These are phyloP conservation scores for Monilinia laxa DNA, from an alignment of 2,329 filamentous ascomycete genomes.

Conservation along the genomic window DNA sequence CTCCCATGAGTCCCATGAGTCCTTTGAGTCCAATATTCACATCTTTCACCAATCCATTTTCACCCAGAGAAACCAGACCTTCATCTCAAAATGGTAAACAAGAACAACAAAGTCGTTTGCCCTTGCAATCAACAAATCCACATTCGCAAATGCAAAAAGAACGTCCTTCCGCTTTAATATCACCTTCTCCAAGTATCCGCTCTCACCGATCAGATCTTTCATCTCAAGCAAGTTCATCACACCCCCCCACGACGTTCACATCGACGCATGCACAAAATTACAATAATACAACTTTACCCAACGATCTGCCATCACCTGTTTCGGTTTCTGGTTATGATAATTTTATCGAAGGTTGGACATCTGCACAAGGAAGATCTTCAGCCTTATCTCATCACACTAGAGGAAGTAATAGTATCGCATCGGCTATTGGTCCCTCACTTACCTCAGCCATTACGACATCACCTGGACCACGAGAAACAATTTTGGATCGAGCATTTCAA, in stretches of 20 bases:
- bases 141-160: slow-evolving; percentile 42
- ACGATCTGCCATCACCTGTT: slow-evolving; percentile 55
- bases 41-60: slow-evolving; percentile 40
- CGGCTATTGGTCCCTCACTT: slow-evolving; percentile 45
- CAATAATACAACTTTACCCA: slow-evolving; percentile 49
- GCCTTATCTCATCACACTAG: slow-evolving; percentile 55
- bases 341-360: slow-evolving; percentile 61
- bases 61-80: slow-evolving; percentile 28
- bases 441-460: slow-evolving; percentile 38
- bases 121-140: slow-evolving; percentile 50
- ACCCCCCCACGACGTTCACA: slow-evolving; percentile 50
- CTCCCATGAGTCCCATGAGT: slow-evolving; percentile 27
- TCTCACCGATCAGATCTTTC: slow-evolving; percentile 61
- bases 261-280: slow-evolving; percentile 49
- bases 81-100: slow-evolving; percentile 28
- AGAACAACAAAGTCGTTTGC: slow-evolving; percentile 50
- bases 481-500: slow-evolving; percentile 66
- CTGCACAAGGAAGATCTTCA: slow-evolving; percentile 58
- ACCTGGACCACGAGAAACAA: slow-evolving; percentile 60
- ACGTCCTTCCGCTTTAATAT: slow-evolving; percentile 52
- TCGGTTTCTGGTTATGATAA: slow-evolving; percentile 56
- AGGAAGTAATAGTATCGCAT: slow-evolving; percentile 55
- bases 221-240: slow-evolving; percentile 45
- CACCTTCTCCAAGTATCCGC: slow-evolving; percentile 59
- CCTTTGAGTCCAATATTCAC: slow-evolving; percentile 36